Percentiles rank a stretch among this genome's conserved stretches.
Evolutionary conservation across 345 rosid species (phyloP).

Genomic region (Pseudoturritis turrita): DNA sequence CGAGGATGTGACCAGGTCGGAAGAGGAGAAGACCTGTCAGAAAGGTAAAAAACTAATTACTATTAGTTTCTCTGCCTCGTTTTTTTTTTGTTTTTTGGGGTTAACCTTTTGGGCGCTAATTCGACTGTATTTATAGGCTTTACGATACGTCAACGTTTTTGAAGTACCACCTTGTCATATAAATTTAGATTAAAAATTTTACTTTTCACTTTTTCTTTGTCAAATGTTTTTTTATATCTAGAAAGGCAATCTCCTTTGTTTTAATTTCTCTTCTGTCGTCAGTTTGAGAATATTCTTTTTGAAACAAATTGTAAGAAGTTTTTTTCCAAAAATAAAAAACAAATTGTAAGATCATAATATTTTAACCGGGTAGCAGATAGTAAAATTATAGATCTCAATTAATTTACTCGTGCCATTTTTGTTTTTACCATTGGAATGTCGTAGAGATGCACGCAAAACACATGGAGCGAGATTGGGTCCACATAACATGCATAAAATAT

Average conservation of each 20-base stretch:
- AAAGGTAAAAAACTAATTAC: not conserved
- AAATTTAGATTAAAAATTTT: not conserved
- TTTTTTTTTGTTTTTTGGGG: not conserved
- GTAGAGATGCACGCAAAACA: conserved; percentile 13
- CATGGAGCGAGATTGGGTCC: conserved; percentile 10
- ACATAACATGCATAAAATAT: not conserved
- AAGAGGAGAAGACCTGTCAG: not conserved
- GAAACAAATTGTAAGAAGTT: not conserved
- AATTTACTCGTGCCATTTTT: not conserved
- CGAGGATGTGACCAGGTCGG: conserved; percentile 22
- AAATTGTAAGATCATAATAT: no score
- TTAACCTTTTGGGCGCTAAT: conserved; percentile 27
- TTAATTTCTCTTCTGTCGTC: not conserved
- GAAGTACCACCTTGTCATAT: not conserved
- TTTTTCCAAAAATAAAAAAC: no score
- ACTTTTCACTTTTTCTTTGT: conserved; percentile 6
- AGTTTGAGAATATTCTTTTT: not conserved
- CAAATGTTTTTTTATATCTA: not conserved
- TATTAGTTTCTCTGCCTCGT: not conserved
- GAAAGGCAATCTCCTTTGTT: not conserved
- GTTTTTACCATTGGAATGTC: not conserved
- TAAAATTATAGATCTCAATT: not conserved
- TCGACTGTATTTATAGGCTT: not conserved
- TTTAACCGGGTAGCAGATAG: not conserved
- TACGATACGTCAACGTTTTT: not conserved